These are phyloP conservation scores for Endocalyx cinctus DNA, from an alignment of 2,329 filamentous ascomycete species.

Conservation along the genomic window DNA sequence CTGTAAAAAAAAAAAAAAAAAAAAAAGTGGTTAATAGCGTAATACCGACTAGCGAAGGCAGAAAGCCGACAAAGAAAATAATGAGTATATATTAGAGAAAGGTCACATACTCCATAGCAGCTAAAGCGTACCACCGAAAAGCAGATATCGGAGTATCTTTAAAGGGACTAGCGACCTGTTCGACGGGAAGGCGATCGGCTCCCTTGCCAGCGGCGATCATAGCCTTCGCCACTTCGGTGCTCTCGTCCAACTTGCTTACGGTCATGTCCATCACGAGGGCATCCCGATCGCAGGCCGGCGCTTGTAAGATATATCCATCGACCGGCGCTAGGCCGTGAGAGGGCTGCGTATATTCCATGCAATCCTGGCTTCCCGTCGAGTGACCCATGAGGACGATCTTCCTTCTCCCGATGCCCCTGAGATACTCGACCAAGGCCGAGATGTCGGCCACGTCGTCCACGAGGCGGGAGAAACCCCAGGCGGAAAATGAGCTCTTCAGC, in stretches of 20 bases:
- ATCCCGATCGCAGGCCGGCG: conserved; percentile 74
- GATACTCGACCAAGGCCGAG: conserved; percentile 46
- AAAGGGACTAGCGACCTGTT: conserved; percentile 36
- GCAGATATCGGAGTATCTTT: conserved; percentile 43
- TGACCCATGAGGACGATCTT: conserved; percentile 55
- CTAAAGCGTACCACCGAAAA: conserved; percentile 47
- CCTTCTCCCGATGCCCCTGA: conserved; percentile 44
- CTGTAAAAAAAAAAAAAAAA: conserved; percentile 29
- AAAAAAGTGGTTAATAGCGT: no score
- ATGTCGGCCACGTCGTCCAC: conserved; percentile 51
- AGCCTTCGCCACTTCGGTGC: conserved; percentile 44
- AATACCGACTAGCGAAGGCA: no score
- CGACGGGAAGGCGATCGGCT: conserved; percentile 50
- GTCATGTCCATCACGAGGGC: conserved; percentile 44
- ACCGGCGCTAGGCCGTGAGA: conserved; percentile 45
- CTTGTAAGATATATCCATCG: conserved; percentile 76
- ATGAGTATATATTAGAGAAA: neutral
- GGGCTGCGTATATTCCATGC: conserved; percentile 48
- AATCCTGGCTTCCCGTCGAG: conserved; percentile 58
- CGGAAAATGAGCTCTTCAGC: conserved; percentile 49
- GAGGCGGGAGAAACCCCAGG: conserved; percentile 47
- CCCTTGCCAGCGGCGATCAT: conserved; percentile 52
- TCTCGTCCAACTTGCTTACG: conserved; percentile 37
- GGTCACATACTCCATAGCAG: conserved; percentile 42
- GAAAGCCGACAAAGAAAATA: no score